Evolutionary conservation across 2,329 filamentous ascomycete species (phyloP), one percentile per base, ranked within the genome.

Genomic region (Sarocladium kiliense): DNA sequence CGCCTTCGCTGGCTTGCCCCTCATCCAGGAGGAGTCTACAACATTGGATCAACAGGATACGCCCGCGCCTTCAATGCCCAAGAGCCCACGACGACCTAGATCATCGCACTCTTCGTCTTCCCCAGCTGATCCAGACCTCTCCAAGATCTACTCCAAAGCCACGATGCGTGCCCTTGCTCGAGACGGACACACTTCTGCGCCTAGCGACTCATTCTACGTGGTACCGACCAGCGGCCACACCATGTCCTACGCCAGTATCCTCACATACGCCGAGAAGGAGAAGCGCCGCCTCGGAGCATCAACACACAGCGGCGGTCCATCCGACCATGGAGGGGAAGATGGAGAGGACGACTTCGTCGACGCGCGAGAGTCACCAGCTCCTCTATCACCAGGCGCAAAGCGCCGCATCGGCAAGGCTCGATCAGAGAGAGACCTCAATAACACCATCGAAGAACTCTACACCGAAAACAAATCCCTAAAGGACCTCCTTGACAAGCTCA

Each of bases 161-260:
- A 90, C 93, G 3, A 79, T 97, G 54, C 82, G 87, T 53, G 90
- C 92, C 1, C 79, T 96, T 41, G 80, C 84, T 19, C 85, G 89
- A 55, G 86, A 87, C 27, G 84, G 83, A 0, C 79, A 85, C 26
- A 78, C 79, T 16, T 75, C 81, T 16, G 32, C 34, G 9, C 32
- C 50, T 16, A 82, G 79, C 57, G 88, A 89, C 63, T 94, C 89
- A 9, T 99, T 99, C 74, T 97, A 97, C 68, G 88, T 97, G 1
- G 94, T 99, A 1, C 94, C 93, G 3, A 89, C 89, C 0, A 91
- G 89, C 18, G 93, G 94, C 4, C 91, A 93, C 60, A 97, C 91
- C 2, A 87, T 92, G 58, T 94, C 91, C 0, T 99, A 97, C 66
- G 92, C 94, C 44, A 91, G 88, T 59, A 97, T 99, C 54, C 76